Base-by-base conservation (phyloP, 1,284 basidiomycete genomes). In the Pisolithus thermaeus region DNA sequence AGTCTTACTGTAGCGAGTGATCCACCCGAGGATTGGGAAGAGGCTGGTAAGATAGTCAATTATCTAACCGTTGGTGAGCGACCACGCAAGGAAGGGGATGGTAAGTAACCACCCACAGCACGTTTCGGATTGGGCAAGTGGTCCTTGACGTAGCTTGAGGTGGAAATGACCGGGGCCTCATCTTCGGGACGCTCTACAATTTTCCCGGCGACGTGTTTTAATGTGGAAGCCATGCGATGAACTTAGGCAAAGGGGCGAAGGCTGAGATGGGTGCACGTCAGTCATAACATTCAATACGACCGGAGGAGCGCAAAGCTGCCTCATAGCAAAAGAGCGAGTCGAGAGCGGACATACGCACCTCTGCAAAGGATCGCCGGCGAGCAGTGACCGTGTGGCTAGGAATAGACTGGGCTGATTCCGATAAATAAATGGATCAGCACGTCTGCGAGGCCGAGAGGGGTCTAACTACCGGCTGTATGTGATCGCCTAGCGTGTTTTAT, bases 21-120 rank as follows among this genome's bases (percentile, higher is more conserved):
- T 83, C 92, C 92, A 96, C 46, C 79, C 72, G 2, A 90, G 35
- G 64, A 95, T 90, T 1, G 92, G 92, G 70, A 96, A 95, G 11
- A 95, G 73, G 55, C 80, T 78, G 49, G 66, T 61, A 28, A 91
- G 36, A 62, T 94, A 96, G 49, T 73, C 58, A 37, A 75, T 63
- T 39, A 77, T 64, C 87, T 91, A 54, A 42, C 52, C 42, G 35
- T 11, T 23, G 43, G 30, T 49, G 49, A 41, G 47, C 50, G 51
- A 51, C 12, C 12, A 27, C 25, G 25, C 55, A 52, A 39, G 36
- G 37, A 45, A 41, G 48, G n/a, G 47, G 43, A 40, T 55, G 50
- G 37, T 46, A n/a, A 40, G 46, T 40, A 65, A 75, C 28, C 59
- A 47, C 61, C 40, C 20, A 87, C 86, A 25, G 69, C 66, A 39